Evolutionary conservation across 73 alveolate species (phyloP), one percentile per base, ranked within the genome.

Genomic region (Blepharisma stoltei): DNA sequence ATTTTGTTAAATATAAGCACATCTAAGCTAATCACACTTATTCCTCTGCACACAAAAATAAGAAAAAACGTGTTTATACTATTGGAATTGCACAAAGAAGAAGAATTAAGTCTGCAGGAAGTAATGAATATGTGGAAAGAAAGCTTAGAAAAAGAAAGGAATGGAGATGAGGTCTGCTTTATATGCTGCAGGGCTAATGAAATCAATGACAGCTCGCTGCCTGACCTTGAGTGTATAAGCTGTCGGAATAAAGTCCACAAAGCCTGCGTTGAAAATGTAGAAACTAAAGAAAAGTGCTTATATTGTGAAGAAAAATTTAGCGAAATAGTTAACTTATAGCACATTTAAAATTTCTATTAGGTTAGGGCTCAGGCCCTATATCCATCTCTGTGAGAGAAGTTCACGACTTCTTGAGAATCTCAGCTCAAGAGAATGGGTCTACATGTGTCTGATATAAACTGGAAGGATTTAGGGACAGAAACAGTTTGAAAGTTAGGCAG

Each of bases 201-300:
- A 67, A 86, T 60, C 44, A 52, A 49, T 6, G 95, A 88, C 69
- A 70, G 84, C 69, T 47, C 83, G 11, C 81, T 88, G 1, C 95
- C 95, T 20, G 79, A 71, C 54, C 86, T 84, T 71, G 86, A 86
- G 5, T 88, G 95, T 85, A 83, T 80, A 50, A 83, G 83, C 38
- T 88, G 95, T 80, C 71, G 84, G 71, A 88, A 88, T 69, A 88
- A 88, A 71, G 84, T 88, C 87, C 95, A 88, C 65, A 86, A 67
- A 11, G 86, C 81, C 8, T 88, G 95, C 70, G 78, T 88, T 25
- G 75, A 85, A 45, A 88, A 88, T 32, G 41, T 32, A 32, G 41
- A 32, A 3, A 32, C 41, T 1, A 32, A 32, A 32, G 41, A 32
- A 32, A 32, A 32, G 41, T 32, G 41, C 41, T 32, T 32, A 32